A percentile compares a stretch with the other conserved stretches of the same genome.
Evolutionary conservation across 2,329 filamentous ascomycete species (phyloP).

Genomic region (Aureobasidium sp.): DNA sequence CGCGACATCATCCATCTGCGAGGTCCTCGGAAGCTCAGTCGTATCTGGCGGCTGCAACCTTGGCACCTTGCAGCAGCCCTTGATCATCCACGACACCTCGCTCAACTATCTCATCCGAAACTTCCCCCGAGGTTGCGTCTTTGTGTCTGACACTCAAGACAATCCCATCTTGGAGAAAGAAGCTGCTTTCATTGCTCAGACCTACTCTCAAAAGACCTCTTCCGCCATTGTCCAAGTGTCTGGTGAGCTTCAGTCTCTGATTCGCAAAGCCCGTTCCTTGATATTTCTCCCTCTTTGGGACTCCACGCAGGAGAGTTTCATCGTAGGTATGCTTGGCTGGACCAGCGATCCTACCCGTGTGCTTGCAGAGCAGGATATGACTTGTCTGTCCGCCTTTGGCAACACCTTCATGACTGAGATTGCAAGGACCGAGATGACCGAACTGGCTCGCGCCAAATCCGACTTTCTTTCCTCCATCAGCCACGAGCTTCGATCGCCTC

Average conservation of each 20-base stretch:
- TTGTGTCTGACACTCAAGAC: background rate
- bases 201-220: background rate
- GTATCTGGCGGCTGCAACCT: background rate
- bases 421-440: conserved; percentile 41
- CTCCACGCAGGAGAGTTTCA: conserved; percentile 35
- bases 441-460: conserved; percentile 32
- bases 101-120: background rate
- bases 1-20: background rate
- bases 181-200: background rate
- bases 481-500: conserved; percentile 30
- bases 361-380: conserved; percentile 18
- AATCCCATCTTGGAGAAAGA: background rate
- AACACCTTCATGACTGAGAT: conserved; percentile 53
- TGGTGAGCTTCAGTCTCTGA: background rate
- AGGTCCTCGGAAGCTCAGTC: background rate
- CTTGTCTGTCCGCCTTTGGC: conserved; percentile 38
- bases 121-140: conserved; percentile 3
- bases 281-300: conserved; percentile 47
- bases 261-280: conserved; percentile 28
- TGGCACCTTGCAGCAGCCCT: background rate
- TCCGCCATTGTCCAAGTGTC: background rate
- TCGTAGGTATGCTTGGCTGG: conserved; percentile 35
- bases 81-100: background rate
- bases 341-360: conserved; percentile 36
- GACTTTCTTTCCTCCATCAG: conserved; percentile 36